phyloP scores from a whole-genome alignment of 805 yeast species.

The Millerozyma acaciae region DNA sequence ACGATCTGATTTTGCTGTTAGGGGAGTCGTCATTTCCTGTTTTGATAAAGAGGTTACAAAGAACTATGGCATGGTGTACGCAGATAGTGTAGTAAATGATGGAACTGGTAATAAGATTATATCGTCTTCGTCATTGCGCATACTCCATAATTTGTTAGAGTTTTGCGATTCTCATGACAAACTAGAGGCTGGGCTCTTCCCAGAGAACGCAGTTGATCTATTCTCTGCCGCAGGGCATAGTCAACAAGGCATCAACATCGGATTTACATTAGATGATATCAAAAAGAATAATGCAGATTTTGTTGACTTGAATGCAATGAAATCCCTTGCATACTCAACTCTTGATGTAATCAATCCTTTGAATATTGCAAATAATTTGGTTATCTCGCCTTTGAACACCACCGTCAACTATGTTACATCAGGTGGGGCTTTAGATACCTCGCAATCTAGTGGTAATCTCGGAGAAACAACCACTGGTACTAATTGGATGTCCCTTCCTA shows the following conservation, averaged over 20 bases:
- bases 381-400: slow-evolving; percentile 34
- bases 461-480: too few species aligned
- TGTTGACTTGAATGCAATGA: slow-evolving; percentile 5
- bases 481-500: too few species aligned
- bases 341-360: slow-evolving; percentile 31
- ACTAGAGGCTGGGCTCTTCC: slow-evolving; percentile 8
- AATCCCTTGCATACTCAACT: slow-evolving; percentile 15
- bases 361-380: slow-evolving; percentile 31
- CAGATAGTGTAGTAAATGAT: slow-evolving; percentile 7
- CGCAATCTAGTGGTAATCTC: too few species aligned
- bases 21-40: slow-evolving; percentile 27
- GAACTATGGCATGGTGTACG: slow-evolving; percentile 29
- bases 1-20: slow-evolving; percentile 10
- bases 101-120: slow-evolving; percentile 4
- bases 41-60: slow-evolving; percentile 24
- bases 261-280: too few species aligned
- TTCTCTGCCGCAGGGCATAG: neutral
- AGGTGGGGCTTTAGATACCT: too few species aligned
- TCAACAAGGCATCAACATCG: too few species aligned
- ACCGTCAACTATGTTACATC: slow-evolving; percentile 32
- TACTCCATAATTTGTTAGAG: slow-evolving; percentile 31
- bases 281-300: too few species aligned
- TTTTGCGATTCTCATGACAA: slow-evolving; percentile 25
- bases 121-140: slow-evolving; percentile 12
- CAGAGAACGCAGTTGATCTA: neutral